Percentiles rank a stretch among this genome's conserved stretches.
Evolutionary conservation across 495 filamentous ascomycete genomes (phyloP).

Genomic region (Lindgomyces ingoldianus): DNA sequence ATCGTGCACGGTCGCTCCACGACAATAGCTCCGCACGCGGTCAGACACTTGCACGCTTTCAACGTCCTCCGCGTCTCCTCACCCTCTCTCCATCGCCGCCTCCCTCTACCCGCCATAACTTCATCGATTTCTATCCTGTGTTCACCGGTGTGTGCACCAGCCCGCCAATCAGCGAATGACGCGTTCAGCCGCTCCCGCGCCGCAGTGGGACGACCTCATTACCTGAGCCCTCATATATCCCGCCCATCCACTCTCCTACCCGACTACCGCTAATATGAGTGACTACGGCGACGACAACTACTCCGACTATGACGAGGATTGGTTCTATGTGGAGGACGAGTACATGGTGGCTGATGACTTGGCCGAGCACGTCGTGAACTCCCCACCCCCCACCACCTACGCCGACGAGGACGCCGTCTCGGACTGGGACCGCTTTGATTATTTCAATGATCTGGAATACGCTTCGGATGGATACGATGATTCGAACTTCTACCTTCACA

Average conservation of each 20-base stretch:
- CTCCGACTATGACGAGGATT: conserved; percentile 39
- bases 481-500: conserved; percentile 13
- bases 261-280: conserved; percentile 23
- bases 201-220: not conserved
- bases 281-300: conserved; percentile 37
- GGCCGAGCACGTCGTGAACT: conserved; percentile 45
- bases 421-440: conserved; percentile 38
- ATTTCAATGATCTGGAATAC: conserved; percentile 46
- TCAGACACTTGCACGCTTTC: not conserved
- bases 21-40: not conserved
- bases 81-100: not conserved
- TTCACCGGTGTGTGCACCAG: not conserved
- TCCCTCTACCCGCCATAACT: not conserved
- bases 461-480: conserved; percentile 44
- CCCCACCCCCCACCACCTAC: conserved; percentile 35
- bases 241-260: not conserved
- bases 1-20: not conserved
- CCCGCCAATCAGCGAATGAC: conserved; percentile 1
- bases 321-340: conserved; percentile 45
- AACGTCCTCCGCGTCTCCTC: not conserved
- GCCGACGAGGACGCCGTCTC: conserved; percentile 26
- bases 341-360: conserved; percentile 44
- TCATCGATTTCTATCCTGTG: not conserved
- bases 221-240: not conserved
- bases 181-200: conserved; percentile 4